A percentile compares a stretch with the other conserved stretches of the same genome.
Conservation (phyloP, 345 rosid genomes). For the Hibiscus trionum region DNA sequence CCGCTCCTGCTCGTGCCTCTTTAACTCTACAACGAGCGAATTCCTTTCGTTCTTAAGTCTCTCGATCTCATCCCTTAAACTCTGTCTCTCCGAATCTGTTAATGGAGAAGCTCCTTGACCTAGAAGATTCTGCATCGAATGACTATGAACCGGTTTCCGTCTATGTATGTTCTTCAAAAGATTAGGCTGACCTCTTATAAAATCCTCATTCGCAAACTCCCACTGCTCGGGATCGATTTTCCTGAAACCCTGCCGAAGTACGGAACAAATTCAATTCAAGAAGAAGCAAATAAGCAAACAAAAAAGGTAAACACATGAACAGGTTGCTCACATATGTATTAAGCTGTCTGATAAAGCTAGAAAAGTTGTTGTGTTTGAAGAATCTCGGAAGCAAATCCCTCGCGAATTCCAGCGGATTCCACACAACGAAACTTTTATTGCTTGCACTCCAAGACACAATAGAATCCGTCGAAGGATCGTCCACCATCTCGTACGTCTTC, state of each 20-base stretch:
- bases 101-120: conserved; percentile 43
- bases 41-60: conserved; percentile 53
- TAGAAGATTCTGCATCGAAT: conserved; percentile 52
- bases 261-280: conserved; percentile 11
- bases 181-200: conserved; percentile 59
- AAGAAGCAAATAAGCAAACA: not conserved
- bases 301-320: not conserved
- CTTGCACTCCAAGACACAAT: conserved; percentile 72
- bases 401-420: conserved; percentile 68
- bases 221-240: conserved; percentile 79
- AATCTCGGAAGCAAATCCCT: conserved; percentile 71
- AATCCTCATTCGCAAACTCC: conserved; percentile 91
- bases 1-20: conserved; percentile 48
- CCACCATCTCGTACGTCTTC: conserved; percentile 89
- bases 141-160: conserved; percentile 91
- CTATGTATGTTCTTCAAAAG: conserved; percentile 85
- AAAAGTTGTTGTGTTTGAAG: conserved; percentile 88
- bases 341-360: conserved; percentile 95
- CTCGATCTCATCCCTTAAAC: conserved; percentile 55
- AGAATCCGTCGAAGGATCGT: conserved; percentile 61
- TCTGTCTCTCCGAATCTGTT: conserved; percentile 58
- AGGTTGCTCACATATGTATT: conserved; percentile 72
- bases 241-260: conserved; percentile 61
- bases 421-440: conserved; percentile 67
- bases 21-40: conserved; percentile 40